These are phyloP conservation scores for Populus pruinosa DNA, from an alignment of 345 rosid species.

Conservation along the genomic window DNA sequence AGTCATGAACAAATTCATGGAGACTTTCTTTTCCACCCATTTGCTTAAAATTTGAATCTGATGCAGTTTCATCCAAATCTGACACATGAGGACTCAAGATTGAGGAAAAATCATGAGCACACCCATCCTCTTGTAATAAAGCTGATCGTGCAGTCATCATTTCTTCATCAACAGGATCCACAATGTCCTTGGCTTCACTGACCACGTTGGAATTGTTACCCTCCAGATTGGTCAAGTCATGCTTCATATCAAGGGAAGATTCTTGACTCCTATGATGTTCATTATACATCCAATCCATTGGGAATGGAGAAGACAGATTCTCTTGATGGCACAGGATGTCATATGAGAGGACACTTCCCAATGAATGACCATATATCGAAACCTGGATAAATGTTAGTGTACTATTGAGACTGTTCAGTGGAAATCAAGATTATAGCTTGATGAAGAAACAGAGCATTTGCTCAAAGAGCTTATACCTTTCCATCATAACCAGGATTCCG, in stretches of 20 bases:
- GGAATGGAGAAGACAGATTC: conserved; percentile 72
- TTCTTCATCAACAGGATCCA: conserved; percentile 29
- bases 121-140: conserved; percentile 21
- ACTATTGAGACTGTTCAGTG: not conserved
- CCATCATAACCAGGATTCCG: conserved; percentile 94
- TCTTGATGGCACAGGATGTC: conserved; percentile 98
- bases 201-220: conserved; percentile 22
- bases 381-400: conserved; percentile 41
- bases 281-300: conserved; percentile 68
- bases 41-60: conserved; percentile 25
- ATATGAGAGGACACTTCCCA: conserved; percentile 96
- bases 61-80: conserved; percentile 22
- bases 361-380: conserved; percentile 91
- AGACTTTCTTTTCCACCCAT: conserved; percentile 28
- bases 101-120: conserved; percentile 29
- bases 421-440: conserved; percentile 11
- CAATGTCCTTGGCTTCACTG: conserved; percentile 18
- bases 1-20: conserved; percentile 23
- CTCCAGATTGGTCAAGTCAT: conserved; percentile 25
- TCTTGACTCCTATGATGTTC: conserved; percentile 40
- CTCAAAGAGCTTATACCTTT: conserved; percentile 54
- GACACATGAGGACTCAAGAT: conserved; percentile 21
- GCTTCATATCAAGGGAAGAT: conserved; percentile 21
- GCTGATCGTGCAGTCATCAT: conserved; percentile 24
- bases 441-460: conserved; percentile 10